Conservation (phyloP, 2,329 filamentous ascomycete species). For the Fusarium verticillioides region DNA sequence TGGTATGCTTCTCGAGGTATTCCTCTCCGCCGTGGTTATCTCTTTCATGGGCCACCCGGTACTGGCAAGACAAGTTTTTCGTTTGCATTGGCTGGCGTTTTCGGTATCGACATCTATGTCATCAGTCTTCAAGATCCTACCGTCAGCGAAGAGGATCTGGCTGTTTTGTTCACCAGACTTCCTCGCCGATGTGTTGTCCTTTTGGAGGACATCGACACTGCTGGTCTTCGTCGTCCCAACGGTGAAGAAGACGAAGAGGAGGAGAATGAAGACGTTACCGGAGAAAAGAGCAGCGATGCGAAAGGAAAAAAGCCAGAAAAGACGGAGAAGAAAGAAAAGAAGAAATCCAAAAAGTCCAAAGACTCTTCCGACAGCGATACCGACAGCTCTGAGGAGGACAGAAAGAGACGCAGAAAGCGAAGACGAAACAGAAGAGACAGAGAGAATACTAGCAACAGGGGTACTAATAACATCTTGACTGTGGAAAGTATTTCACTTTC, state of each 20-base stretch:
- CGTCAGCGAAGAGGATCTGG: slow-evolving; percentile 71
- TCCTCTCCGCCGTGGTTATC: slow-evolving; percentile 79
- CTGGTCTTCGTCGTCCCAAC: slow-evolving; percentile 62
- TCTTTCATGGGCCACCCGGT: slow-evolving; percentile 80
- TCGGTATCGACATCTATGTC: slow-evolving; percentile 74
- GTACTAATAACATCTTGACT: slow-evolving; percentile 33
- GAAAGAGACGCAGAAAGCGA: slow-evolving; percentile 34
- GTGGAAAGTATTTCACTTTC: slow-evolving; percentile 74
- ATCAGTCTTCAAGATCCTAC: slow-evolving; percentile 66
- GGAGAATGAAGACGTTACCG: slow-evolving; percentile 23
- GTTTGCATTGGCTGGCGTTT: slow-evolving; percentile 72
- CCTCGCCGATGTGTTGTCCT: slow-evolving; percentile 73
- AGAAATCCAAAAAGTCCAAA: slow-evolving; percentile 46
- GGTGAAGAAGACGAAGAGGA: slow-evolving; percentile 47
- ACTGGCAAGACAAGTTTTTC: slow-evolving; percentile 78
- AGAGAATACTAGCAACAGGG: slow-evolving; percentile 37
- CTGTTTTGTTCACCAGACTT: slow-evolving; percentile 67
- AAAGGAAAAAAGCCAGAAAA: slow-evolving; percentile 22
- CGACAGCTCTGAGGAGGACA: slow-evolving; percentile 41
- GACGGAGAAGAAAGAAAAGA: slow-evolving; percentile 31
- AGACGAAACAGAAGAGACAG: slow-evolving; percentile 32
- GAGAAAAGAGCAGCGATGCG: not conserved
- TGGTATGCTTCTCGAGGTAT: slow-evolving; percentile 84
- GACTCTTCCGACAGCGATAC: slow-evolving; percentile 34
- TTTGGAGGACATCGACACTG: slow-evolving; percentile 76